phyloP scores from a whole-genome alignment of 2,329 filamentous ascomycete species.

The Aspergillus vadensis region DNA sequence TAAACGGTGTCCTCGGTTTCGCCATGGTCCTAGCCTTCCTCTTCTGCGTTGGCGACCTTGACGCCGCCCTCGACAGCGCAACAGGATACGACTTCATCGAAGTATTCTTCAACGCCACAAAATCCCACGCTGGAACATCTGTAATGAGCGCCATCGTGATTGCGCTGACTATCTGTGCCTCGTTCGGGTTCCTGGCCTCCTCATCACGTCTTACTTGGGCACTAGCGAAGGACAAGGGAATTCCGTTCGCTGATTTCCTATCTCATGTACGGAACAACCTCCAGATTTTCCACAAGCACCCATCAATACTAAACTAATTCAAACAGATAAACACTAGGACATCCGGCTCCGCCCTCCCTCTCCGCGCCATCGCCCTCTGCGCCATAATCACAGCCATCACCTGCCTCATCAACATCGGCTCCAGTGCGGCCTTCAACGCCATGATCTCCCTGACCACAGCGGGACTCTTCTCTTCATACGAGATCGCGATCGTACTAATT shows the following conservation, averaged over 20 bases:
- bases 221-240: constrained; percentile 47
- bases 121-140: constrained; percentile 25
- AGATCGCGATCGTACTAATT: constrained; percentile 50
- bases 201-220: constrained; percentile 45
- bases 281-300: too few species aligned
- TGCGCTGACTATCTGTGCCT: constrained; percentile 41
- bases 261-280: constrained; percentile 13
- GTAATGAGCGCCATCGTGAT: constrained; percentile 44
- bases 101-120: constrained; percentile 42
- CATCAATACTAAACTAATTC: neutral
- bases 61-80: constrained; percentile 39
- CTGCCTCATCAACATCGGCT: constrained; percentile 54
- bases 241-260: constrained; percentile 47
- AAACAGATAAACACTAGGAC: constrained; percentile 31
- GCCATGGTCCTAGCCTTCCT: constrained; percentile 48
- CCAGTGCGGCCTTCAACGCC: constrained; percentile 53
- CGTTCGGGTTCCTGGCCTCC: constrained; percentile 42
- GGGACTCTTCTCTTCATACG: constrained; percentile 53
- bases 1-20: constrained; percentile 3
- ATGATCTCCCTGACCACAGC: constrained; percentile 54
- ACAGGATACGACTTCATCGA: constrained; percentile 52
- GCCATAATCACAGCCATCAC: constrained; percentile 41
- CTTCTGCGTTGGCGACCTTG: constrained; percentile 34
- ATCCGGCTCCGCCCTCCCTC: constrained; percentile 41
- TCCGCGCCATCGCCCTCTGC: neutral